Percentiles rank a stretch among this genome's conserved stretches.
phyloP scores from a whole-genome alignment of 371 early-diverging fungal species.

The Apophysomyces sp. region DNA sequence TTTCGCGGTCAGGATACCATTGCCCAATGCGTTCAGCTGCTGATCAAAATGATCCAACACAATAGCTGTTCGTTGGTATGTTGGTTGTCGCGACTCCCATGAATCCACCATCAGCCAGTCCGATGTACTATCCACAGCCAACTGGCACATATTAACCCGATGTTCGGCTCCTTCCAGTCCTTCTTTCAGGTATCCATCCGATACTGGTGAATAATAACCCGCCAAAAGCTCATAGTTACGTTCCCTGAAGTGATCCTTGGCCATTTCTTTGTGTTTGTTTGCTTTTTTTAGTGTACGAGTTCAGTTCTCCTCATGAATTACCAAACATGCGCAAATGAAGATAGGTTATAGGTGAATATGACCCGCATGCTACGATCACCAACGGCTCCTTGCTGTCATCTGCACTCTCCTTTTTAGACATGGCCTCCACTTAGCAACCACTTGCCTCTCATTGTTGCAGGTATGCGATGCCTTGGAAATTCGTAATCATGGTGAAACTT shows the following conservation, averaged over 20 bases:
- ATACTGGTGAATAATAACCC: constrained; percentile 96
- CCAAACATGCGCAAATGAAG: constrained; percentile 98
- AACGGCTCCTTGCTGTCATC: constrained; percentile 87
- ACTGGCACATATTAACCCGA: constrained; percentile 91
- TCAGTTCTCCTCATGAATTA: constrained; percentile 36
- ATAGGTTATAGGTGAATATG: constrained; percentile 96
- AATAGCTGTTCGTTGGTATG: constrained; percentile 85
- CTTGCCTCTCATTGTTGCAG: constrained; percentile 34
- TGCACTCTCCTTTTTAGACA: constrained; percentile 15
- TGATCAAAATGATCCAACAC: constrained; percentile 95
- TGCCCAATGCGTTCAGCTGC: constrained; percentile 72
- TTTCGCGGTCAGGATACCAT: constrained; percentile 47
- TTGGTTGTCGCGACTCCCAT: constrained; percentile 88
- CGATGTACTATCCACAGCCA: constrained; percentile 80
- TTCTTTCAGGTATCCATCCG: constrained; percentile 89
- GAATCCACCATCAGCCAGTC: constrained; percentile 95
- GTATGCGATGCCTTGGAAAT: constrained; percentile 34
- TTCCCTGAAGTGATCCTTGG: constrained; percentile 79
- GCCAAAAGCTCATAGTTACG: constrained; percentile 83
- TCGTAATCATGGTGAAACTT: constrained; percentile 26
- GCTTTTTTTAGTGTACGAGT: background rate
- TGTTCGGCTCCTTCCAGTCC: constrained; percentile 87
- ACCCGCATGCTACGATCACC: constrained; percentile 95
- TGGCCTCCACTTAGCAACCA: background rate
- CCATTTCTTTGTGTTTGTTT: constrained; percentile 83